Conservation (phyloP, 2,329 filamentous ascomycete genomes). For the Aspergillus costaricaensis region DNA sequence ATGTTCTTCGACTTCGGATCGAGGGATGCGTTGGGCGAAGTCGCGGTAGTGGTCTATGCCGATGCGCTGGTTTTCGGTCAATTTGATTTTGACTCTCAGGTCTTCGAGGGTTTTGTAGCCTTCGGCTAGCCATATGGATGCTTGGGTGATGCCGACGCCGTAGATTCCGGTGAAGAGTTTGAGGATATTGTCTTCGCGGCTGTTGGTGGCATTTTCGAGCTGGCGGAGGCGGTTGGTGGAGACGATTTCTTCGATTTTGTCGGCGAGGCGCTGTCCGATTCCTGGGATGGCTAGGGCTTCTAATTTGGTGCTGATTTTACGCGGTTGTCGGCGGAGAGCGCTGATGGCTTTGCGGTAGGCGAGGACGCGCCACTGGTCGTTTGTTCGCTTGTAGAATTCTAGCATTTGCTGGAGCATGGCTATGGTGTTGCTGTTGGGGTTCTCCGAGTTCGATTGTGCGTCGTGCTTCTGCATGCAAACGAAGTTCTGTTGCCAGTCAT, state of each 20-base stretch:
- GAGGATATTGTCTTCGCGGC: constrained; percentile 66
- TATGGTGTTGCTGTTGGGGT: constrained; percentile 76
- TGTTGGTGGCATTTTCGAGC: constrained; percentile 68
- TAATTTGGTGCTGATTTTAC: constrained; percentile 66
- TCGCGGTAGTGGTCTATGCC: constrained; percentile 80
- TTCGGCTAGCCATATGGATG: constrained; percentile 72
- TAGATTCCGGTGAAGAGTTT: constrained; percentile 77
- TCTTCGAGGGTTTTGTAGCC: constrained; percentile 76
- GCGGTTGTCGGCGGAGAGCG: constrained; percentile 67
- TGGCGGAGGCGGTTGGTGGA: constrained; percentile 69
- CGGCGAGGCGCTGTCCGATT: constrained; percentile 72
- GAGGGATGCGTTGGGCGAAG: constrained; percentile 75
- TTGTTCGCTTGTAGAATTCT: constrained; percentile 71
- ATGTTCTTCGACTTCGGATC: constrained; percentile 71
- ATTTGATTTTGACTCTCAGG: constrained; percentile 59
- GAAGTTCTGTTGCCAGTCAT: constrained; percentile 49
- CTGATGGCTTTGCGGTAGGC: constrained; percentile 77
- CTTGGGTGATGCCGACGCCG: constrained; percentile 70
- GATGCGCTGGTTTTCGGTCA: constrained; percentile 70
- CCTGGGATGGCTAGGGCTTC: constrained; percentile 68
- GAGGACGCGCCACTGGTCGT: constrained; percentile 73
- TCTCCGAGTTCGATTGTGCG: constrained; percentile 47
- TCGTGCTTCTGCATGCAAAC: constrained; percentile 62
- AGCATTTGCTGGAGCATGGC: constrained; percentile 76
- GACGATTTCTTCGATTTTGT: constrained; percentile 88